Base-by-base conservation (phyloP, 1,139 yeast genomes). In the Diutina sp. region DNA sequence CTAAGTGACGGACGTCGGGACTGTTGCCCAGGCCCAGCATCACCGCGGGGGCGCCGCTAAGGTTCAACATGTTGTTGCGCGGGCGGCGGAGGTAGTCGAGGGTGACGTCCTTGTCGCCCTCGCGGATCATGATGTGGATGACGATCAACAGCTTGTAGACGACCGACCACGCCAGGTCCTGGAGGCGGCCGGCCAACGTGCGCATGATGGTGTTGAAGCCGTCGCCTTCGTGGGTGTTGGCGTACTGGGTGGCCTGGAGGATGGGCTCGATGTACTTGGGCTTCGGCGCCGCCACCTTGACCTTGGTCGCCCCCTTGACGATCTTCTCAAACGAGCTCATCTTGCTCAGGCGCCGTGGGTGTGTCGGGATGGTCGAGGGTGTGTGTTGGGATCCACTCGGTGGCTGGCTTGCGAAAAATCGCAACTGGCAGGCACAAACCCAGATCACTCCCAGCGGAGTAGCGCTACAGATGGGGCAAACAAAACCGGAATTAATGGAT, bases 241-340 rank as follows among this genome's bases (percentile, higher is more conserved):
- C 14, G 47, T 69, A 66, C 59, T 72, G 71, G 0, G 97, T 89
- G 4, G 95, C 86, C 75, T 87, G 79, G 55, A 93, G 77, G 58
- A 93, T 88, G 1, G 98, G 98, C 70, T 90, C 97, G 58, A 91
- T 85, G 67, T 93, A 95, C 68, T 95, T 93, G 52, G 95, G 87
- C 72, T 93, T 93, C 16, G 99, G 99, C 32, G 98, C 97, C n/a
- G 99, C 98, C 72, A 90, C 83, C 79, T 84, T 73, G 57, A 74
- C 72, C 61, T 74, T 76, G 59, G 80, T 77, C 61, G 80, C 80
- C 25, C 80, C 80, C 64, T 76, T 72, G 57, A 74, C 79, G 55
- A 74, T 72, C 63, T 76, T 73, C 59, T 74, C 79, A 62, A 74
- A 75, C 6, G 79, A 77, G 35, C 79, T 74, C 79, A 76, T 76